Base-by-base conservation (phyloP, 1,284 basidiomycete genomes). In the Naganishia sp. region DNA sequence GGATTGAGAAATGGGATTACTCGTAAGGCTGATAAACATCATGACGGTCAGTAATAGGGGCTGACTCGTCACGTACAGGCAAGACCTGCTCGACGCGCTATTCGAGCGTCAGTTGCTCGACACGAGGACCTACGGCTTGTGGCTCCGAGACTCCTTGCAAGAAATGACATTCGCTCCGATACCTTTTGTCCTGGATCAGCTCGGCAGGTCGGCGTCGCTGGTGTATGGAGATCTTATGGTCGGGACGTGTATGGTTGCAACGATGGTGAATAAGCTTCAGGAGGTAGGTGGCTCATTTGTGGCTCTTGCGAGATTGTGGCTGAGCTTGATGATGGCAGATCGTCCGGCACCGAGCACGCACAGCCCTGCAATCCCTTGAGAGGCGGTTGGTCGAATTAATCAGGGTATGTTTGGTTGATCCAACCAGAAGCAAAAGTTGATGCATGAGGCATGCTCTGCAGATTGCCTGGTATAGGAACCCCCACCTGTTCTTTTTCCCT, bases 81-180 rank as follows among this genome's bases (percentile, higher is more conserved):
- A 25, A 65, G 94, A 92, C 62, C 82, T 91, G 2, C 83, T 85
- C 68, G 82, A 85, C 0, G 89, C 25, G 31, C 35, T 61, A 7
- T 35, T 61, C 15, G 3, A 42, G 25, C 47, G 92, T 72, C 86
- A 88, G 17, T 84, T 99, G 11, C 85, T 98, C 25, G 93, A 96
- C 71, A 86, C 87, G 57, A 84, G 86, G 23, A 85, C 88, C 0
- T 89, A 95, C 74, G 83, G 92, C 11, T 82, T 84, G 7, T 98
- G 94, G 93, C 81, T 95, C 52, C 85, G 92, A 15, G 87, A 91
- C 63, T 25, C 39, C 21, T 11, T 61, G 15, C 39, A 31, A n/a
- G 17, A 25, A 5, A 23, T 41, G 1, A 46, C 31, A 23, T 21
- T 61, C 18, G 25, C 47, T 2, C 23, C 31, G 47, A 23, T 61